These are phyloP conservation scores for Yamagishiella unicocca DNA, from an alignment of 139 green algal genomes.

Conservation along the genomic window DNA sequence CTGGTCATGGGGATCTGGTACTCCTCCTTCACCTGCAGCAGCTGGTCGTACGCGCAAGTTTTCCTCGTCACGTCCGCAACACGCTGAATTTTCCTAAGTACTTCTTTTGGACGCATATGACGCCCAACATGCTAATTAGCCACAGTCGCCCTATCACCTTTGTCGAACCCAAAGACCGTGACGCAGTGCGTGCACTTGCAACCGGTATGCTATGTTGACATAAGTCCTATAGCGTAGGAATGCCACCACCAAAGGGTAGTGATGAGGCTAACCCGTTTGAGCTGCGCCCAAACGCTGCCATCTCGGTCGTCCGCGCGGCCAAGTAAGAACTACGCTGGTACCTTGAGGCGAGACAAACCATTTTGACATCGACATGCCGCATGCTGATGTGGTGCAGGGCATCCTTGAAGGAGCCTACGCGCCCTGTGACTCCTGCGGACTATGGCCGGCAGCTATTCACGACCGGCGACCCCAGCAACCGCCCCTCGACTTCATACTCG, in stretches of 20 bases:
- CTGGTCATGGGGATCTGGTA: no score
- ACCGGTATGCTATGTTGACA: not conserved
- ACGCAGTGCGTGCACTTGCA: not conserved
- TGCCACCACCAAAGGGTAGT: slow-evolving; percentile 35
- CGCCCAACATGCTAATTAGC: no score
- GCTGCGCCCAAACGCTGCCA: slow-evolving; percentile 42
- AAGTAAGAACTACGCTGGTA: slow-evolving; percentile 48
- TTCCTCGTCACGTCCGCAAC: no score
- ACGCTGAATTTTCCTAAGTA: no score
- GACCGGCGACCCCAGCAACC: slow-evolving; percentile 38
- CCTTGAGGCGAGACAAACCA: no score
- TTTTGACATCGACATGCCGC: no score
- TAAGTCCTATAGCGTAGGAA: not conserved
- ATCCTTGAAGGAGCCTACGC: slow-evolving; percentile 56
- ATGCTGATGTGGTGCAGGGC: slow-evolving; percentile 47
- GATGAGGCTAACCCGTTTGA: slow-evolving; percentile 44
- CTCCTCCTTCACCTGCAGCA: no score
- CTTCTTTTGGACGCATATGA: no score
- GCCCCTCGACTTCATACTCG: slow-evolving; percentile 46
- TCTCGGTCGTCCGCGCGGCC: slow-evolving; percentile 55
- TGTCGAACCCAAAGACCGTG: not conserved
- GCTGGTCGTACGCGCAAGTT: no score
- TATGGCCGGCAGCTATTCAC: slow-evolving; percentile 58
- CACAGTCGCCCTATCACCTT: no score
- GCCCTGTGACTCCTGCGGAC: slow-evolving; percentile 53